Evolutionary conservation across 1,284 basidiomycete species (phyloP).

Genomic region (Termitomyces sp.): DNA sequence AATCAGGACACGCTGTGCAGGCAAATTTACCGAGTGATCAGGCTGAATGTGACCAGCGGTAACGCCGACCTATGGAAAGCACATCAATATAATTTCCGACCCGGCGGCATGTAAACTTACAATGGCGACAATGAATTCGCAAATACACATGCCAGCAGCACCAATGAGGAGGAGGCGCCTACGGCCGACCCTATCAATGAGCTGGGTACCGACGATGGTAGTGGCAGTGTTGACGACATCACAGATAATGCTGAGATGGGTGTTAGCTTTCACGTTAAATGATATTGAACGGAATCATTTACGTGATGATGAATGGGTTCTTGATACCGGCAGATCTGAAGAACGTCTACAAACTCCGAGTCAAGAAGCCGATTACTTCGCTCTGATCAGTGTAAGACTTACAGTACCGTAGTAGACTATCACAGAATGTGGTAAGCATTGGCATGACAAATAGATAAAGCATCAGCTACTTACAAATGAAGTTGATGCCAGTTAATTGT

Average conservation of each 20-base stretch:
- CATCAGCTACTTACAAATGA: constrained; percentile 21
- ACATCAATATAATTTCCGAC: not conserved
- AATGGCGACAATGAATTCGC: constrained; percentile 61
- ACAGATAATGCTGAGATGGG: constrained; percentile 37
- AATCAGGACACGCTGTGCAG: constrained; percentile 43
- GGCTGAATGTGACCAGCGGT: constrained; percentile 18
- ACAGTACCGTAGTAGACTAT: constrained; percentile 30
- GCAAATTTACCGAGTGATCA: constrained; percentile 27
- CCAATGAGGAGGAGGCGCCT: constrained; percentile 62
- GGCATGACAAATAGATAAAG: not conserved
- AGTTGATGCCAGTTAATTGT: constrained; percentile 31
- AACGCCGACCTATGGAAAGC: constrained; percentile 20
- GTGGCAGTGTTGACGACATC: constrained; percentile 63
- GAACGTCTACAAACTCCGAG: constrained; percentile 19
- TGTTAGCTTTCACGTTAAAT: not conserved
- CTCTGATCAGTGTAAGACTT: not conserved
- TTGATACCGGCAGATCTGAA: constrained; percentile 25
- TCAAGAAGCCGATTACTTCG: not conserved
- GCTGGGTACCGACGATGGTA: constrained; percentile 58
- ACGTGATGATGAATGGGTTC: constrained; percentile 25
- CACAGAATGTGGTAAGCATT: constrained; percentile 2
- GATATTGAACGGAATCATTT: not conserved
- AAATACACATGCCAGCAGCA: constrained; percentile 54
- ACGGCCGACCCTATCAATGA: constrained; percentile 59
- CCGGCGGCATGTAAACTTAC: constrained; percentile 32